Evolutionary conservation across 352 stramenopile species (phyloP), one percentile per base, ranked within the genome.

Genomic region (Globisporangium spinosum): DNA sequence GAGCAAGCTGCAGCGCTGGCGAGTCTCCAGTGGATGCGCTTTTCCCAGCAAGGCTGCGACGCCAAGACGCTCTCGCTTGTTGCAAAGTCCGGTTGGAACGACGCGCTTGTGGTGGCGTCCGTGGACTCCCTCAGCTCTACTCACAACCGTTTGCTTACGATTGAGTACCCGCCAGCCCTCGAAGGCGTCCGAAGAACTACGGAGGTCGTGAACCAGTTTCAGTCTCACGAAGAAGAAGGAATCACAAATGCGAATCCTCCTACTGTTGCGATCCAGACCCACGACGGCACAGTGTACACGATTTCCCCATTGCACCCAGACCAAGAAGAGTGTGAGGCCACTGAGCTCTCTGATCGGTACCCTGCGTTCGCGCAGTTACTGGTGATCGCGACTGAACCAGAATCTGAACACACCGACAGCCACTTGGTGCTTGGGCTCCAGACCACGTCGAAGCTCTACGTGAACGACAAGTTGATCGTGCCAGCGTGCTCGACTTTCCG

Each of bases 401-500:
- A n/a, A 15, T 25, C 80, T 10, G n/a, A 68, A 0, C 32, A 61
- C 20, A 3, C 6, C 1, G n/a, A 47, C 23, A 65, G 60, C 4
- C 22, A 71, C n/a, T 25, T 83, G 23, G 68, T 79, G 0, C 66
- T 91, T 65, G 83, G 81, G 10, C 64, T 87, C 10, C 72, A 85
- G 32, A 43, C 62, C 8, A 80, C 69, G 10, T 70, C 76, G 32
- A 82, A 88, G 58, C 59, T 93, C 58, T 83, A 78, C 22, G 82
- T 90, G 27, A 82, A 88, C 40, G 68, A 71, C 5, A 32, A 71
- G 12, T 63, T 79, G 17, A n/a, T 89, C 10, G 70, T 67, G 7
- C 67, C 75, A 5, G 81, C 82, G 10, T 87, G 79, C 38, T 88
- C 82, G 4, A 89, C 86, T 0, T 93, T 93, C 73, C 71, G 70